Conservation (phyloP, 2,329 filamentous ascomycete genomes). For the Sporothrix protearum region DNA sequence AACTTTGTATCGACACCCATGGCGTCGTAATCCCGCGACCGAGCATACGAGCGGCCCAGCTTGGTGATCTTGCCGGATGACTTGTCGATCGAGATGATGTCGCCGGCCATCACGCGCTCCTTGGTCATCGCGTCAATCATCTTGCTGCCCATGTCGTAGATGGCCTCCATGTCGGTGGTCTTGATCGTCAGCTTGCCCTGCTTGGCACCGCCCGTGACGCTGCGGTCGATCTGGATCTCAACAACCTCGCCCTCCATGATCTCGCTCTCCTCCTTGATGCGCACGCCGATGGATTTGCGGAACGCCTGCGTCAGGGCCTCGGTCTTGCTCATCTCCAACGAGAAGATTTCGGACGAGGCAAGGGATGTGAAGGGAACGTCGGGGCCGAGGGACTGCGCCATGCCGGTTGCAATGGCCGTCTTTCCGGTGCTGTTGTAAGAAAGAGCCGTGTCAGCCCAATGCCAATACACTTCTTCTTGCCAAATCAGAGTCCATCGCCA, state of each 20-base stretch:
- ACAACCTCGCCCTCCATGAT: constrained; percentile 99
- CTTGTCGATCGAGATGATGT: constrained; percentile 98
- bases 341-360: constrained; percentile 95
- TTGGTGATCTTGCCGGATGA: constrained; percentile 97
- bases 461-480: neutral
- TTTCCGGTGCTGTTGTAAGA: constrained; percentile 74
- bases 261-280: constrained; percentile 98
- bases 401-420: constrained; percentile 97
- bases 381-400: constrained; percentile 90
- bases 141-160: constrained; percentile 99
- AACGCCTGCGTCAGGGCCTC: constrained; percentile 98
- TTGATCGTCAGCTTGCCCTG: constrained; percentile 99
- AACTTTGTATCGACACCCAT: constrained; percentile 99
- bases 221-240: constrained; percentile 96
- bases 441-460: neutral
- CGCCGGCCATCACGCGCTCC: constrained; percentile 96
- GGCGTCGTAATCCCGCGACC: constrained; percentile 95
- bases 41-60: constrained; percentile 87
- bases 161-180: constrained; percentile 98
- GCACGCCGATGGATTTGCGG: constrained; percentile 93
- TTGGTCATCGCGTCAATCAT: constrained; percentile 99
- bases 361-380: constrained; percentile 97
- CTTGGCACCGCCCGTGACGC: constrained; percentile 93
- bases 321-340: constrained; percentile 98
- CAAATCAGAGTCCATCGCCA: neutral